These are phyloP conservation scores for Dactylellina leptospora DNA, from an alignment of 2,329 filamentous ascomycete genomes.

Conservation along the genomic window DNA sequence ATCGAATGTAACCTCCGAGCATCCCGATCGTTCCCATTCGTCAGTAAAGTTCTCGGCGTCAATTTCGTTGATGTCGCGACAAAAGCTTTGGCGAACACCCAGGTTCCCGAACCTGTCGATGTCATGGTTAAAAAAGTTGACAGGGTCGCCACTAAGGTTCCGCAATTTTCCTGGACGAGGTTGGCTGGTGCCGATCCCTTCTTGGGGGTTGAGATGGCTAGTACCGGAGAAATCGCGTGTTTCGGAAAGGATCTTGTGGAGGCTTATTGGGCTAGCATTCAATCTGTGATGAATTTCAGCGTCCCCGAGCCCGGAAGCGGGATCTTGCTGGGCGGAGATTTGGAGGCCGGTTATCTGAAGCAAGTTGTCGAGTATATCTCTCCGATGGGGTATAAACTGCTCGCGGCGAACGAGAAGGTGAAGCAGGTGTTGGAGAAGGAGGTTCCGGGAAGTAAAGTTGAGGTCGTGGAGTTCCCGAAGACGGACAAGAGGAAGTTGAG, in stretches of 20 bases:
- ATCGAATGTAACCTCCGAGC: slow-evolving; percentile 98
- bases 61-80: slow-evolving; percentile 98
- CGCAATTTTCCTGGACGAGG: slow-evolving; percentile 98
- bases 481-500: slow-evolving; percentile 93
- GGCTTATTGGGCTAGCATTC: slow-evolving; percentile 95
- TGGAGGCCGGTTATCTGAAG: slow-evolving; percentile 74
- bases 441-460: slow-evolving; percentile 70
- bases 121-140: slow-evolving; percentile 89
- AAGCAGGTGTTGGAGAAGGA: slow-evolving; percentile 85
- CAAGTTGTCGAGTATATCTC: slow-evolving; percentile 85
- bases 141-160: slow-evolving; percentile 96
- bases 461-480: slow-evolving; percentile 96
- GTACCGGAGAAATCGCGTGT: slow-evolving; percentile 97
- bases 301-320: slow-evolving; percentile 93
- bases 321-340: slow-evolving; percentile 90
- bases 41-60: slow-evolving; percentile 92
- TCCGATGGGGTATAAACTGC: slow-evolving; percentile 94
- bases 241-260: slow-evolving; percentile 96
- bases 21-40: slow-evolving; percentile 97
- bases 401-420: slow-evolving; percentile 80
- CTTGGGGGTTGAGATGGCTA: slow-evolving; percentile 96
- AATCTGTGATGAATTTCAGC: slow-evolving; percentile 99
- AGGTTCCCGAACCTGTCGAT: slow-evolving; percentile 84
- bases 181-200: slow-evolving; percentile 96
- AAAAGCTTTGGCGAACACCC: slow-evolving; percentile 84